These are phyloP conservation scores for Nicotiana tomentosiformis DNA, from an alignment of 257 asterid genomes.

Conservation along the genomic window DNA sequence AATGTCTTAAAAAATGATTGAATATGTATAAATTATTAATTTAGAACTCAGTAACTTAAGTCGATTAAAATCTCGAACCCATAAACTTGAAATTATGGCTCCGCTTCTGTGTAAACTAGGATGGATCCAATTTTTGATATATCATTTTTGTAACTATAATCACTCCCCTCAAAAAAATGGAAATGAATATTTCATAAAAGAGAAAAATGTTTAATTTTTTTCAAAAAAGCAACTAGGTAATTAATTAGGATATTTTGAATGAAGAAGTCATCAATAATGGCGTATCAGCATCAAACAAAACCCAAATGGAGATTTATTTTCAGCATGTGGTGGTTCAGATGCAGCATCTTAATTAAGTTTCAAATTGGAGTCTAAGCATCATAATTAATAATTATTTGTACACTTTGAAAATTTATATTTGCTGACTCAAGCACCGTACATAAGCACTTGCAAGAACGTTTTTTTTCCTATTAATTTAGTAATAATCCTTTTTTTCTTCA, in stretches of 20 bases:
- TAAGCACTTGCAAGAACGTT: constrained; percentile 11
- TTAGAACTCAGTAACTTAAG: no score
- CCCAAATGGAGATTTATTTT: background rate
- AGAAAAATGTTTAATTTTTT: no score
- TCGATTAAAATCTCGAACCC: no score
- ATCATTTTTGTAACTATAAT: no score
- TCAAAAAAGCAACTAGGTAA: background rate
- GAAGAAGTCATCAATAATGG: background rate
- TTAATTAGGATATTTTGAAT: background rate
- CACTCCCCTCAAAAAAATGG: no score
- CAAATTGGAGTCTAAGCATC: background rate
- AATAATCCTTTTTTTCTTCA: no score
- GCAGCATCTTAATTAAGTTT: background rate
- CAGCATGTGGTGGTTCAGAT: background rate
- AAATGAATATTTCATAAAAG: no score
- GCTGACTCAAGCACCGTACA: constrained; percentile 5
- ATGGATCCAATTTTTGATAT: no score
- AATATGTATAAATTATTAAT: no score
- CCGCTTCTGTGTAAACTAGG: no score
- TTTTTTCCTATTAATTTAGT: background rate
- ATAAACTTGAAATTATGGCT: no score
- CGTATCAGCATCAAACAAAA: background rate
- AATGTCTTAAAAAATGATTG: no score
- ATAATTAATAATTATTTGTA: background rate
- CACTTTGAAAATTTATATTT: background rate